phyloP scores from a whole-genome alignment of 2,329 filamentous ascomycete genomes.

The Alternaria sp. region DNA sequence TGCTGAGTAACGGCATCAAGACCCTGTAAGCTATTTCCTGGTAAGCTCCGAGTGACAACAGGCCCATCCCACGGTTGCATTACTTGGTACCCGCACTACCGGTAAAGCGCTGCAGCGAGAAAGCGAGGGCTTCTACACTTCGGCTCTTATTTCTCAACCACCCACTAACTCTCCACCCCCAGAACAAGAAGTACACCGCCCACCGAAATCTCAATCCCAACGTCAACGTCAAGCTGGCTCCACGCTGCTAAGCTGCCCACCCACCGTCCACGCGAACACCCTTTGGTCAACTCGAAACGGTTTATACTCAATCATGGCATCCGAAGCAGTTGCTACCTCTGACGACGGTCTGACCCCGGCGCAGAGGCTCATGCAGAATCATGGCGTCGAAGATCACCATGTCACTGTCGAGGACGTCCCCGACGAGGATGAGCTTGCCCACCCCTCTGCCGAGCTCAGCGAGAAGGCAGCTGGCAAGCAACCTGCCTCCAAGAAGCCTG shows the following conservation, averaged over 20 bases:
- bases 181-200: not conserved
- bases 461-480: slow-evolving; percentile 73
- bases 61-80: slow-evolving; percentile 1
- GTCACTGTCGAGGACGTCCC: slow-evolving; percentile 79
- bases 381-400: slow-evolving; percentile 59
- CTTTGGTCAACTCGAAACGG: slow-evolving; percentile 49
- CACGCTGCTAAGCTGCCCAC: slow-evolving; percentile 31
- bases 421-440: slow-evolving; percentile 76
- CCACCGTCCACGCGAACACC: slow-evolving; percentile 44
- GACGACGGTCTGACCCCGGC: slow-evolving; percentile 50
- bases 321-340: slow-evolving; percentile 44
- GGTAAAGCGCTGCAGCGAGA: not conserved
- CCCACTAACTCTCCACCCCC: not conserved
- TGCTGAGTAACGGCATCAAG: slow-evolving; percentile 5
- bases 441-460: slow-evolving; percentile 62
- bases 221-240: slow-evolving; percentile 34
- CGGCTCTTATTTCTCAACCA: not conserved
- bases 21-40: slow-evolving; percentile 9
- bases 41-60: slow-evolving; percentile 13
- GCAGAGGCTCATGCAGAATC: slow-evolving; percentile 70
- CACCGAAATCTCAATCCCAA: not conserved
- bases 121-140: not conserved
- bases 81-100: slow-evolving; percentile 9
- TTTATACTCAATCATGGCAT: slow-evolving; percentile 48
- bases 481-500: slow-evolving; percentile 55